Evolutionary conservation across 202 grass and related monocot species (phyloP).

Genomic region (Elaeis oleifera): DNA sequence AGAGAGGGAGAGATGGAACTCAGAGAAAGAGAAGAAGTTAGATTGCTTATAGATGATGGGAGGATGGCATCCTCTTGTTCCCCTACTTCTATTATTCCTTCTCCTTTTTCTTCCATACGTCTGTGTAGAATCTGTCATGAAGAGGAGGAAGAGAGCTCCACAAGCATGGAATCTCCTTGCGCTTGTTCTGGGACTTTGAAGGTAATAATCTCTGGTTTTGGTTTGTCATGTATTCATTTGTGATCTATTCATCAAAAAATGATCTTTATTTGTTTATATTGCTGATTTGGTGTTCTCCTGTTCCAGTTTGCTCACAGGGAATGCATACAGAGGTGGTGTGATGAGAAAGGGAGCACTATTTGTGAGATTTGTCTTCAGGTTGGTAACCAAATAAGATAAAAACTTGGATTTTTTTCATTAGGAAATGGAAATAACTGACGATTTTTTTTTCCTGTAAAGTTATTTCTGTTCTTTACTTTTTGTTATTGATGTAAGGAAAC

Average conservation of each 20-base stretch:
- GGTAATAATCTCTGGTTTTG: constrained; percentile 22
- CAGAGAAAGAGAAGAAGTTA: constrained; percentile 23
- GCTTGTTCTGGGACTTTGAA: constrained; percentile 83
- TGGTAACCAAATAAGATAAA: background rate
- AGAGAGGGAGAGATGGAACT: constrained; percentile 4
- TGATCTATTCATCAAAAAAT: background rate
- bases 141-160: constrained; percentile 44
- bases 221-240: background rate
- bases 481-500: no score
- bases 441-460: no score
- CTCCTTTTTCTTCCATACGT: constrained; percentile 13
- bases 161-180: constrained; percentile 78
- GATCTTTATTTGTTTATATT: background rate
- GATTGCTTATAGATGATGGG: constrained; percentile 22
- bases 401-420: no score
- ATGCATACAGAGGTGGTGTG: constrained; percentile 93
- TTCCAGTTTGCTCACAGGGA: constrained; percentile 76
- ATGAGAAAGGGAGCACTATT: constrained; percentile 76
- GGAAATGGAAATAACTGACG: no score
- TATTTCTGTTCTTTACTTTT: no score
- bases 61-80: background rate
- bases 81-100: background rate
- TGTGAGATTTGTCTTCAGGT: constrained; percentile 98
- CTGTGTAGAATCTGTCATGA: constrained; percentile 96
- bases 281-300: background rate